Percentiles rank a stretch among this genome's conserved stretches.
Conservation (phyloP, 371 early-diverging fungal genomes). For the Rhizopus sp. region DNA sequence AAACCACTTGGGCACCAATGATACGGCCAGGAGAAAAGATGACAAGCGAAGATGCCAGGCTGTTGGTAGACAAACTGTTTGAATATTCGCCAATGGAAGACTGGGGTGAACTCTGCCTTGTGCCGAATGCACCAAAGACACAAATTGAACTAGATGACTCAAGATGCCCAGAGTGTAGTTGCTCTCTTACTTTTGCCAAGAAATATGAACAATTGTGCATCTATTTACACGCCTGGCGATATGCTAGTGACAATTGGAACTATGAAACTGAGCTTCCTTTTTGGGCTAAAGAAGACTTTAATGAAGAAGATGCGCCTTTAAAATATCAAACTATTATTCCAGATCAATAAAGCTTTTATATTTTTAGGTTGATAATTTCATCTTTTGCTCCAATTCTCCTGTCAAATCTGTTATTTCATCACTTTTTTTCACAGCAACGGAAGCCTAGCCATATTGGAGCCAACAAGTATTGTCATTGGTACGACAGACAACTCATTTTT, state of each 20-base stretch:
- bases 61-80: constrained; percentile 26
- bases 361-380: constrained; percentile 4
- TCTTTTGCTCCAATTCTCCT: constrained; percentile 1
- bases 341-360: background rate
- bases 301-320: constrained; percentile 19
- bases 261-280: constrained; percentile 80
- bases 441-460: too few species aligned
- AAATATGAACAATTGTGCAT: constrained; percentile 75
- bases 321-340: constrained; percentile 13
- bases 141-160: constrained; percentile 7
- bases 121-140: background rate
- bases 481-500: too few species aligned
- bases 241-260: constrained; percentile 66
- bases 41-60: constrained; percentile 22
- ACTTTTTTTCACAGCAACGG: background rate
- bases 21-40: constrained; percentile 26
- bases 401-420: background rate
- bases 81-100: constrained; percentile 32
- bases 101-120: constrained; percentile 17
- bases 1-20: constrained; percentile 70
- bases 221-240: constrained; percentile 86
- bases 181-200: constrained; percentile 63
- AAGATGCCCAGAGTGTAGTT: constrained; percentile 56
- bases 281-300: constrained; percentile 68
- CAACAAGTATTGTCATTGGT: too few species aligned